A percentile compares a stretch with the other conserved stretches of the same genome.
Conservation (phyloP, 2,329 filamentous ascomycete genomes). For the Venturia nashicola region DNA sequence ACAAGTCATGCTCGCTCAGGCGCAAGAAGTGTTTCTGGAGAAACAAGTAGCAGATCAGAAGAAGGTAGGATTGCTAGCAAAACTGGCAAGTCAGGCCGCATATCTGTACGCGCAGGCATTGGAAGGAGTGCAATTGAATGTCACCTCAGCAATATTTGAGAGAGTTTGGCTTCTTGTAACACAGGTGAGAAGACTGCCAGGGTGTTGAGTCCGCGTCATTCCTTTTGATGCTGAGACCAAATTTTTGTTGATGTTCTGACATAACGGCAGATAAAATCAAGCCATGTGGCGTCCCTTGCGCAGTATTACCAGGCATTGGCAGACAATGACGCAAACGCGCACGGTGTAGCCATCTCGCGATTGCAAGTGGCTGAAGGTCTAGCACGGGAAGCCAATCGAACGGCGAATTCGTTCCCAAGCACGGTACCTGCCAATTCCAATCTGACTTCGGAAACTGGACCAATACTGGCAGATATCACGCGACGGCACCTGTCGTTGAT, state of each 20-base stretch:
- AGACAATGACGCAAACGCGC: constrained; percentile 77
- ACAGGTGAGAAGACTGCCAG: constrained; percentile 46
- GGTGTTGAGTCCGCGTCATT: not conserved
- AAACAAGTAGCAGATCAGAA: constrained; percentile 90
- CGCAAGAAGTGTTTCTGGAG: constrained; percentile 93
- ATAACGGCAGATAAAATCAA: constrained; percentile 60
- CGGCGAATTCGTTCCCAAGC: constrained; percentile 68
- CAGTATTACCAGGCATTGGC: constrained; percentile 90
- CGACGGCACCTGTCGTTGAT: constrained; percentile 72
- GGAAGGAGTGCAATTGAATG: constrained; percentile 87
- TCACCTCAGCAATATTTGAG: constrained; percentile 82
- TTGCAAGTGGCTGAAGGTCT: constrained; percentile 69
- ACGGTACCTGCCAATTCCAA: constrained; percentile 73
- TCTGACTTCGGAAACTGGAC: constrained; percentile 65
- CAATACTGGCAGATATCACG: constrained; percentile 63
- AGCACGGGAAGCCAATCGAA: constrained; percentile 64
- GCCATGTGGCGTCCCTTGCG: constrained; percentile 71
- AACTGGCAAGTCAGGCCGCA: constrained; percentile 81
- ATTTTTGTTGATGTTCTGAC: not conserved
- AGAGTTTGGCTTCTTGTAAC: constrained; percentile 80
- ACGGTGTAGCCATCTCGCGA: constrained; percentile 73
- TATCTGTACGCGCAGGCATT: constrained; percentile 78
- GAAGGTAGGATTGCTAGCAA: constrained; percentile 82
- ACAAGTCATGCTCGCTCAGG: constrained; percentile 84
- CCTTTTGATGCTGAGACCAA: constrained; percentile 1